Percentiles rank a stretch among this genome's conserved stretches.
Conservation (phyloP, 2,329 filamentous ascomycete species). For the Verticillium zaregamsianum region DNA sequence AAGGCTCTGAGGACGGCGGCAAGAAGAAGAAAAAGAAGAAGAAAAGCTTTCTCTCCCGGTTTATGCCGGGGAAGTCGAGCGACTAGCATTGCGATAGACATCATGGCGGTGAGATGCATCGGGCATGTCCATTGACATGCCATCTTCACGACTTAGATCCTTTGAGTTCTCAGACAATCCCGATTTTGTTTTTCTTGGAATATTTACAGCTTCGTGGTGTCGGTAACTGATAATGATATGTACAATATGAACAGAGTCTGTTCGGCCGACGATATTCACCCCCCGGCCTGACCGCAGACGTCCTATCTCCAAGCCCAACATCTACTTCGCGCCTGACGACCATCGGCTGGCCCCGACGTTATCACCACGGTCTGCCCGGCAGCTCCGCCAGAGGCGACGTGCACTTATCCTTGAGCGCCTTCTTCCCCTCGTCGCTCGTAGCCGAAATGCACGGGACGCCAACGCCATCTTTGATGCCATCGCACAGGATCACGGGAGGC, state of each 20-base stretch:
- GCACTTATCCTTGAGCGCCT: slow-evolving; percentile 26
- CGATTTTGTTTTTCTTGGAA: neutral
- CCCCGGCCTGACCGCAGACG: neutral
- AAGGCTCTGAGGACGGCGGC: neutral
- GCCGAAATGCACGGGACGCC: slow-evolving; percentile 28
- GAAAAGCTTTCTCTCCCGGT: neutral
- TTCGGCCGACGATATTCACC: neutral
- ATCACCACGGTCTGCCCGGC: neutral
- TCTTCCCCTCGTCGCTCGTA: slow-evolving; percentile 25
- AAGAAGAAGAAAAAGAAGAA: neutral
- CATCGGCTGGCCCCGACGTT: neutral
- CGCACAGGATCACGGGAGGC: slow-evolving; percentile 43
- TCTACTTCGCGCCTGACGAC: too few relatives aligned
- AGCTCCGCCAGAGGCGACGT: slow-evolving; percentile 20
- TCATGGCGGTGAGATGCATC: neutral
- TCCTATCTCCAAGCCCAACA: neutral
- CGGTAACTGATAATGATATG: neutral
- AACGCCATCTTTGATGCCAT: slow-evolving; percentile 37
- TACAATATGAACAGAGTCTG: neutral
- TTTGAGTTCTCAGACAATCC: neutral
- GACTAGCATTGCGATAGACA: neutral
- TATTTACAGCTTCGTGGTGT: neutral
- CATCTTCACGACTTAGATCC: neutral
- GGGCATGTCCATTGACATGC: neutral
- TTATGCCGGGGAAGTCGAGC: neutral